phyloP scores from a whole-genome alignment of 2,329 filamentous ascomycete species.

The Bretziella fagacearum region DNA sequence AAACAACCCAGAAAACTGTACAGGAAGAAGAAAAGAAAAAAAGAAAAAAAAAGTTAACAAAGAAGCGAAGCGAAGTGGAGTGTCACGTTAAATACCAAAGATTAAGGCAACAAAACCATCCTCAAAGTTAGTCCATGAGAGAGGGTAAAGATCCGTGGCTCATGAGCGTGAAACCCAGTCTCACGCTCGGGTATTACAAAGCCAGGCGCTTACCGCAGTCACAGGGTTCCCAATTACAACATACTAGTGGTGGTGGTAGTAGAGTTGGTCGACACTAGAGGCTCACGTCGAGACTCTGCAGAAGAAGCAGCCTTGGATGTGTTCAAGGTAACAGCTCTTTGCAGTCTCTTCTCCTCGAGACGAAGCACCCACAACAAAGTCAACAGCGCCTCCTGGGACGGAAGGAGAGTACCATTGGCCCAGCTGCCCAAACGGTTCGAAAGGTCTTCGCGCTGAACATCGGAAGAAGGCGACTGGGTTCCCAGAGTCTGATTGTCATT shows the following conservation, averaged over 20 bases:
- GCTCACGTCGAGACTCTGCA: slow-evolving; percentile 1
- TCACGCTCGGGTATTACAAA: not conserved
- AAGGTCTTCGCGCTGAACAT: slow-evolving; percentile 24
- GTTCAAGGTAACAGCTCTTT: slow-evolving; percentile 14
- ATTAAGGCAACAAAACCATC: slow-evolving; percentile 4
- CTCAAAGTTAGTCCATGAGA: not conserved
- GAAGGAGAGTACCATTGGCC: slow-evolving; percentile 19
- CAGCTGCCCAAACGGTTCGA: slow-evolving; percentile 23
- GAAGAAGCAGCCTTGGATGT: not conserved
- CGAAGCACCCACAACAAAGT: slow-evolving; percentile 31
- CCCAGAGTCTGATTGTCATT: slow-evolving; percentile 29
- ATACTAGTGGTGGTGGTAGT: slow-evolving; percentile 8
- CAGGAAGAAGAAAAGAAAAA: slow-evolving; percentile 2
- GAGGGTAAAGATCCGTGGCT: not conserved
- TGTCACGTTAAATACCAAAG: slow-evolving; percentile 6
- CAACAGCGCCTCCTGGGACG: slow-evolving; percentile 32
- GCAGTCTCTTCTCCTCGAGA: slow-evolving; percentile 26
- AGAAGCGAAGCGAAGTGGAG: slow-evolving; percentile 8
- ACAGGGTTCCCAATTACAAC: slow-evolving; percentile 5
- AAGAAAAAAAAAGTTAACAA: slow-evolving; percentile 3
- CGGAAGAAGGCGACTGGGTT: slow-evolving; percentile 19
- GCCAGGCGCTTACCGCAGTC: not conserved
- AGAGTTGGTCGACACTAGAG: slow-evolving; percentile 8
- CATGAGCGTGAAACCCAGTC: slow-evolving; percentile 4
- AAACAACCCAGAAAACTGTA: not conserved